Base-by-base conservation (phyloP, 73 alveolate species). In the Paramecium sonneborni region DNA sequence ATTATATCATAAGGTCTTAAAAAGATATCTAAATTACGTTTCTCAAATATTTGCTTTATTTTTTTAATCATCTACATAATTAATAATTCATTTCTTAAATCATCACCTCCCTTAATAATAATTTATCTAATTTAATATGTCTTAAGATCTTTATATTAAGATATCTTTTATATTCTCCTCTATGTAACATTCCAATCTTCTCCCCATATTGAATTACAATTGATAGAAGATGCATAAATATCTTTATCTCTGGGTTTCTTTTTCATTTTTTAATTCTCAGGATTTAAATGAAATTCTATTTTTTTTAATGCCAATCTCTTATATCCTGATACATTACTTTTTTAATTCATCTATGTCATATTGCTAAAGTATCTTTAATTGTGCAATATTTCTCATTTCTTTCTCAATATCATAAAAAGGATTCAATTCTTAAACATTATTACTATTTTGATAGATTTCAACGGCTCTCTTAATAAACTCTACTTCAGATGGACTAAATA, bases 81-180 rank as follows among this genome's bases (percentile, higher is more conserved):
- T 32, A 98, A 95, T 30, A 97, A 93, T 89, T 98, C 99, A 70
- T 97, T 96, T 46, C 99, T 88, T n/a, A 98, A 92, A 93, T 98
- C 99, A 95, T 98, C 99, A 93, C 98, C 96, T 21, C 98, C 99
- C 85, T 98, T 98, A 62, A 97, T 97, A 28, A 98, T 98, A 21
- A 96, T 76, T 39, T 96, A 95, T 57, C 92, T 87, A 76, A 97
- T 87, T 86, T 90, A 70, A 82, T 95, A 97, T 26, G 99, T 82
- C 92, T 97, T 92, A 44, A 93, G 96, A 4, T 88, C 35, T 86
- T 94, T 86, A 79, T 89, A 97, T 14, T 93, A 86, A 26, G 99
- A 94, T 58, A 79, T 37, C 72, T 76, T 92, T 85, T 93, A 72
- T 30, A 94, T 85, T 58, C 93, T 96, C 24, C 82, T 32, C 90